Evolutionary conservation across 2,329 filamentous ascomycete genomes (phyloP).

Genomic region (Clarireedia paspali): DNA sequence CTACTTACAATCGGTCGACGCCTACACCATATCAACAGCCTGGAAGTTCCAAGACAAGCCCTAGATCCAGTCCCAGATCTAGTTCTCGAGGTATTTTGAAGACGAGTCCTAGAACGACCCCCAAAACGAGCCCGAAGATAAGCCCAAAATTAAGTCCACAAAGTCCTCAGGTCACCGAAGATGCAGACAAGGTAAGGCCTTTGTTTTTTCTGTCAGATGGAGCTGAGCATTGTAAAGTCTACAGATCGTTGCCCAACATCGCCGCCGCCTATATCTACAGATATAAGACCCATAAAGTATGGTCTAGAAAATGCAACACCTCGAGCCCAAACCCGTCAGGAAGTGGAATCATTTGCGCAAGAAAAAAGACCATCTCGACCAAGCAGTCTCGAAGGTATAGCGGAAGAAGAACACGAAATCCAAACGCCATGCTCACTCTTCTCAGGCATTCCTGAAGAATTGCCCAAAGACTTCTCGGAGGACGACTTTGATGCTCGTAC

Average conservation of each 20-base stretch:
- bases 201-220: neutral
- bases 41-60: slow-evolving; percentile 12
- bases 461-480: slow-evolving; percentile 36
- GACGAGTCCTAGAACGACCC: neutral
- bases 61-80: neutral
- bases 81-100: slow-evolving; percentile 1
- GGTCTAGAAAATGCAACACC: slow-evolving; percentile 67
- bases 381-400: slow-evolving; percentile 69
- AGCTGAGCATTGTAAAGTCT: slow-evolving; percentile 13
- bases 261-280: slow-evolving; percentile 66
- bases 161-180: neutral
- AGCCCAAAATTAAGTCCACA: slow-evolving; percentile 3
- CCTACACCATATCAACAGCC: slow-evolving; percentile 27
- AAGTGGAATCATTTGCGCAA: slow-evolving; percentile 50
- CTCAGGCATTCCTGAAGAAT: slow-evolving; percentile 32
- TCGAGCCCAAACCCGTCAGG: slow-evolving; percentile 72
- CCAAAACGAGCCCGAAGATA: neutral
- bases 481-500: slow-evolving; percentile 39
- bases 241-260: slow-evolving; percentile 32
- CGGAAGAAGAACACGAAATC: slow-evolving; percentile 7
- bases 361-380: slow-evolving; percentile 44
- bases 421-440: slow-evolving; percentile 21
- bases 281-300: slow-evolving; percentile 59
- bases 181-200: slow-evolving; percentile 21
- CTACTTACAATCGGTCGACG: slow-evolving; percentile 23